Evolutionary conservation across 495 filamentous ascomycete genomes (phyloP).

Genomic region (Neurospora tetraspora): DNA sequence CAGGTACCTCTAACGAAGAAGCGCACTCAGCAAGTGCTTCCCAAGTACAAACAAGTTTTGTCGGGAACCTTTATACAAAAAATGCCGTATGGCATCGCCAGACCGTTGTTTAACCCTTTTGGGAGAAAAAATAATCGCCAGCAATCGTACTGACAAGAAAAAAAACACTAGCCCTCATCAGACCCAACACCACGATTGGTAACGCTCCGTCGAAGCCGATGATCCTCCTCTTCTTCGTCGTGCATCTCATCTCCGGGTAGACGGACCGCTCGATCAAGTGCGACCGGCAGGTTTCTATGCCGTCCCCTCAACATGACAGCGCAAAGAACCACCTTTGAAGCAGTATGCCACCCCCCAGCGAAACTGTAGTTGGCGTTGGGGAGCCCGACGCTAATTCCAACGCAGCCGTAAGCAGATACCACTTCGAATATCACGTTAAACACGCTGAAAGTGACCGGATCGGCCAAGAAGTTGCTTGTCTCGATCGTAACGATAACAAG

Average conservation of each 20-base stretch:
- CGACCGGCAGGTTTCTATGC: constrained; percentile 71
- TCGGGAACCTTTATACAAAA: not conserved
- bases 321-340: constrained; percentile 68
- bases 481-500: constrained; percentile 69
- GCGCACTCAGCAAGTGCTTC: not conserved
- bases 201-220: constrained; percentile 28
- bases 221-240: constrained; percentile 31
- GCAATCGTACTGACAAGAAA: not conserved
- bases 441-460: constrained; percentile 62
- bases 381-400: constrained; percentile 67
- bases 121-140: not conserved
- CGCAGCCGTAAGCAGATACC: constrained; percentile 75
- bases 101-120: not conserved
- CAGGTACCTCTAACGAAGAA: not conserved
- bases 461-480: constrained; percentile 48
- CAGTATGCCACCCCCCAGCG: constrained; percentile 57
- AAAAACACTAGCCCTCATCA: not conserved
- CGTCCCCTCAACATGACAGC: constrained; percentile 70
- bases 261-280: constrained; percentile 68
- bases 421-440: constrained; percentile 86
- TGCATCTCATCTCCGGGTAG: constrained; percentile 53
- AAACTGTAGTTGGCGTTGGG: constrained; percentile 62
- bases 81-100: not conserved
- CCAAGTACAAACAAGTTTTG: not conserved
- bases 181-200: constrained; percentile 20